Base-by-base conservation (phyloP, 2,329 filamentous ascomycete genomes). In the Sporothrix globosa region DNA sequence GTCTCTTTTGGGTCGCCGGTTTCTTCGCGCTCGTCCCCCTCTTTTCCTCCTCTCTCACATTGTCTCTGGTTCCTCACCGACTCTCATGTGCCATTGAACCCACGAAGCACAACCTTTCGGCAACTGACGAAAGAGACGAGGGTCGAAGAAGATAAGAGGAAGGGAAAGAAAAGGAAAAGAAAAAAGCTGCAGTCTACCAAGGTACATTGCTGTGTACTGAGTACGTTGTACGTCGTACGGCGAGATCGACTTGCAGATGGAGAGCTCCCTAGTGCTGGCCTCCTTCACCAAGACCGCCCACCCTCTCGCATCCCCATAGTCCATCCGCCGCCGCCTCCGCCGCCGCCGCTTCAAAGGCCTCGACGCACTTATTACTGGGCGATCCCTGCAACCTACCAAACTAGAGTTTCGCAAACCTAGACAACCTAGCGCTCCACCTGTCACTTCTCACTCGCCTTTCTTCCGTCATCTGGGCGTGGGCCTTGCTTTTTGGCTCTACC, bases 81-180 rank as follows among this genome's bases (percentile, higher is more conserved):
- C 34, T 48, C 68, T 10, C 14, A 56, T 69, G 58, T 34, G 58
- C 68, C 68, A 66, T 69, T 66, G 68, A 65, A 17, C 39, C 34
- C 58, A 69, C 58, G 68, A 52, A 58, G 48, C 54, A 53, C 68
- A 63, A 10, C 46, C 46, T 63, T 41, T 48, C 50, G 21, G 50
- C 50, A 21, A 61, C 4, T 3, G 4, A 46, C 48, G 39, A 27
- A 39, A 56, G 46, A 21, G 24, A 39, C 24, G 17, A 67, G 10
- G 2, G 48, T 3, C 48, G 61, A 66, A 19, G 19, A 30, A 17
- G 11, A 66, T 17, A 39, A 10, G n/a, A 9, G 1, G 21, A 63
- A 46, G 4, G 17, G 44, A 46, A n/a, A 34, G n/a, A 7, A 48
- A 27, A 10, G 48, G 21, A 27, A 3, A 46, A 24, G 30, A 46